phyloP scores from a whole-genome alignment of 768 basidiomycete species.

The Rhodotorula toruloides region DNA sequence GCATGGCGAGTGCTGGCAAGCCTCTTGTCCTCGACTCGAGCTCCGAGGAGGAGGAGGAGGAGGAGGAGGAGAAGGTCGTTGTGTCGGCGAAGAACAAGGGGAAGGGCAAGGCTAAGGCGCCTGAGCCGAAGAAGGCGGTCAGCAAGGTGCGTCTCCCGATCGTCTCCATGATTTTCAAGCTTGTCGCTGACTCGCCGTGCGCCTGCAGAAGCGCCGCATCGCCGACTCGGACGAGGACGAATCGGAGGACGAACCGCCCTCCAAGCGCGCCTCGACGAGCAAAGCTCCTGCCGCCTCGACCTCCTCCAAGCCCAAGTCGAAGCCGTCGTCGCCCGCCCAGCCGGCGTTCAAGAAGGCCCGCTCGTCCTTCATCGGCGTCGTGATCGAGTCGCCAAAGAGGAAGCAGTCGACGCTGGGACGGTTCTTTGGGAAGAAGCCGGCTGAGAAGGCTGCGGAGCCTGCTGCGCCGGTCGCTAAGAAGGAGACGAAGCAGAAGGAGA shows the following conservation, averaged over 20 bases:
- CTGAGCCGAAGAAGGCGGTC: not conserved
- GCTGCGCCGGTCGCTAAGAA: not conserved
- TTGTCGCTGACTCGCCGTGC: no score
- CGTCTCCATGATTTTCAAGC: not conserved
- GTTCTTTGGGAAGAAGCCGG: not conserved
- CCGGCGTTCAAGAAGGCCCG: not conserved
- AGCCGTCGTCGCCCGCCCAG: not conserved
- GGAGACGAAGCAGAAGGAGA: not conserved
- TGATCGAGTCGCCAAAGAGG: slow-evolving; percentile 1
- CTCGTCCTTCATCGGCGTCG: slow-evolving; percentile 1
- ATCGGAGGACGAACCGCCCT: not conserved
- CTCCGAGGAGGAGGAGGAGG: slow-evolving; percentile 1
- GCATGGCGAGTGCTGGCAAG: not conserved
- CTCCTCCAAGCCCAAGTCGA: not conserved
- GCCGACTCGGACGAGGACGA: not conserved
- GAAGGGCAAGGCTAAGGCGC: slow-evolving; percentile 3
- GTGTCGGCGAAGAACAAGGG: not conserved
- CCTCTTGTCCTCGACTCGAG: not conserved
- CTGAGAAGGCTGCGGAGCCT: not conserved
- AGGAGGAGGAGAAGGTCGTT: not conserved
- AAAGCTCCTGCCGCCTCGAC: not conserved
- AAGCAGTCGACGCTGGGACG: slow-evolving; percentile 6
- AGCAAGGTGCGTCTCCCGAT: not conserved
- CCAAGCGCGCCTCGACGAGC: no score
- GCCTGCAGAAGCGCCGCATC: not conserved